Base-by-base conservation (phyloP, 192 early-diverging fungal species). In the Linnemannia elongata region DNA sequence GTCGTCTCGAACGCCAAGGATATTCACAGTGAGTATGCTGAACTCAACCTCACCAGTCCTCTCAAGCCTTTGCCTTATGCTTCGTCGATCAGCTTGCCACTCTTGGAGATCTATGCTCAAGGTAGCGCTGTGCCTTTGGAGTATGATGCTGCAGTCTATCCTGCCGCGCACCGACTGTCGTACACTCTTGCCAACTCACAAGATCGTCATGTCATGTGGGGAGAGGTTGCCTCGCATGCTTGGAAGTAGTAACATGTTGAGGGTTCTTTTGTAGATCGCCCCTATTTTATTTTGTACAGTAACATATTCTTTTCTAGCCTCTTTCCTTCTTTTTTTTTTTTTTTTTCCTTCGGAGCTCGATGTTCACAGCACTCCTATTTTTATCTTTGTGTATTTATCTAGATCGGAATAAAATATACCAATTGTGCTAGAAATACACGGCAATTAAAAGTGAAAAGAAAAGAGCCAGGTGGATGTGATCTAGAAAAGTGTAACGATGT, bases 81-180 rank as follows among this genome's bases (percentile, higher is more conserved):
- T 18, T 41, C 57, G 1, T 60, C 24, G 70, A 2, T 76, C 1
- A 30, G 66, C 0, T 24, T 75, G 24, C 80, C 80, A 0, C 39
- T 81, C 24, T 24, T 81, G 20, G 80, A 81, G 27, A 69, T 81
- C 15, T 76, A 27, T 76, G 73, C 68, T 20, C 24, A 7, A 18
- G 36, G 45, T 2, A 60, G 39, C 30, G 38, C 30, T 13, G 63
- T 70, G 6, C 80, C 80, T 4, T 57, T 81, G 63, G 80, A 81
- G 22, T 81, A 76, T 17, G 74, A 76, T 35, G 60, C 60, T 39
- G 4, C 54, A 1, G 1, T 30, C 12, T 76, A 69, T 20, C 22
- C 68, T 52, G 74, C 80, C 18, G 41, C 69, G 1, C 17, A 39
- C 30, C 80, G 55, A 9, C 3, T 81, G 24, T 52, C 52, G 6